A percentile compares a stretch with the other conserved stretches of the same genome.
Conservation (phyloP, 2,329 filamentous ascomycete genomes). For the Aspergillus ochraceus region DNA sequence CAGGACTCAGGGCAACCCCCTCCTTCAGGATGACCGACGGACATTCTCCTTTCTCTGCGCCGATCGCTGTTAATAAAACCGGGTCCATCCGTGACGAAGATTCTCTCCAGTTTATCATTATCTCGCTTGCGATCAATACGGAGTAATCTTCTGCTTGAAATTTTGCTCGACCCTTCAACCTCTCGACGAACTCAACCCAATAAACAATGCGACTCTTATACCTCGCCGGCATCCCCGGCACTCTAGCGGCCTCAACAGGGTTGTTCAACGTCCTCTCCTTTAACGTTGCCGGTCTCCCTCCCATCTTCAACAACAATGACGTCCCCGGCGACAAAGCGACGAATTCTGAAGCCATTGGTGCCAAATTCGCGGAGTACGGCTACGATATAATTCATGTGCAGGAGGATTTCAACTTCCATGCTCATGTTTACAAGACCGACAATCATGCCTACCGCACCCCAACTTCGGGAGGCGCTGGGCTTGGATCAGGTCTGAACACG, state of each 20-base stretch:
- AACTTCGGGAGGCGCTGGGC: slow-evolving; percentile 63
- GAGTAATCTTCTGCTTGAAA: not conserved
- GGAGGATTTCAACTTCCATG: slow-evolving; percentile 71
- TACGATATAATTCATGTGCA: slow-evolving; percentile 67
- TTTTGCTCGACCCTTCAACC: not conserved
- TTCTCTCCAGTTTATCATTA: not conserved
- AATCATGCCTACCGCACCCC: slow-evolving; percentile 56
- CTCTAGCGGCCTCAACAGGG: slow-evolving; percentile 32
- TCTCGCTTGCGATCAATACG: not conserved
- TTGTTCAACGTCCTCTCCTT: slow-evolving; percentile 56
- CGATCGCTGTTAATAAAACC: not conserved
- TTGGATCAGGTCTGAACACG: slow-evolving; percentile 66
- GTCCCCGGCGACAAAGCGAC: slow-evolving; percentile 62
- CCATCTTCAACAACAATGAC: slow-evolving; percentile 56
- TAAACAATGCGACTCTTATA: not conserved
- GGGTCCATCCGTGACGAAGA: not conserved
- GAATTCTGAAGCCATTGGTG: slow-evolving; percentile 59
- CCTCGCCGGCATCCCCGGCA: not conserved
- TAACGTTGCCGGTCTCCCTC: slow-evolving; percentile 62
- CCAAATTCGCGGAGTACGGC: slow-evolving; percentile 55
- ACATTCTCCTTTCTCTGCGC: not conserved
- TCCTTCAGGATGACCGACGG: not conserved
- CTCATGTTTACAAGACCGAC: slow-evolving; percentile 59
- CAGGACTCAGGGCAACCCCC: no score
- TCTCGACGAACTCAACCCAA: not conserved